A percentile compares a stretch with the other conserved stretches of the same genome.
phyloP scores from a whole-genome alignment of 176 grass and related monocot genomes.

The Microstegium vimineum region DNA sequence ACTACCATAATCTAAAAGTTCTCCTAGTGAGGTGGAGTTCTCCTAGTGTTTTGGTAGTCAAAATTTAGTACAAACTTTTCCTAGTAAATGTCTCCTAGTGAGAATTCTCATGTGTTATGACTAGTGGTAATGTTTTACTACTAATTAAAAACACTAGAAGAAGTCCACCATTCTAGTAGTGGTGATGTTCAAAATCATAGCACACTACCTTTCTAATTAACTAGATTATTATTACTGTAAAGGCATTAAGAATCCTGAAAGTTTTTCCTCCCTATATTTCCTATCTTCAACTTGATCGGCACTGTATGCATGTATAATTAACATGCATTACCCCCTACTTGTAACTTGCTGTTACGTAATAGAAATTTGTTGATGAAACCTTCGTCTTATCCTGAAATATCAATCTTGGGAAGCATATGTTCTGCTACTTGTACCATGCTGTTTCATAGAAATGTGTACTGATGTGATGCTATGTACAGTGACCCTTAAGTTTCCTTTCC shows the following conservation, averaged over 20 bases:
- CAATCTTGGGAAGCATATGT: conserved; percentile 5
- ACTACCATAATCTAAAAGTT: no score
- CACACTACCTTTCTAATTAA: neutral
- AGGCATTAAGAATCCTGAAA: neutral
- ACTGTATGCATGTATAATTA: neutral
- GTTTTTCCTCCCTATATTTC: neutral
- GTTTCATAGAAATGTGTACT: conserved; percentile 26
- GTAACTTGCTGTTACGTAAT: neutral
- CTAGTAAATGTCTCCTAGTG: no score
- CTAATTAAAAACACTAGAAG: no score
- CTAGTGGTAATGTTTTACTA: no score
- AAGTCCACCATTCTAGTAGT: no score
- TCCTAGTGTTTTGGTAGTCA: no score
- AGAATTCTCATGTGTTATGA: no score
- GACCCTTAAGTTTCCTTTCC: conserved; percentile 39
- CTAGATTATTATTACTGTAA: neutral
- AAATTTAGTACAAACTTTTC: no score
- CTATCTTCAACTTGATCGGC: neutral
- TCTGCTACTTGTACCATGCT: conserved; percentile 20
- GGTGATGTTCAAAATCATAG: neutral
- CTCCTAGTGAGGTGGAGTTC: no score
- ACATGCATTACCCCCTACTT: neutral
- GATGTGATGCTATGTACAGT: conserved; percentile 45
- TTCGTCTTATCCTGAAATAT: conserved; percentile 19
- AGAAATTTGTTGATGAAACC: neutral